Evolutionary conservation across 768 basidiomycete species (phyloP).

Genomic region (Pulveroboletus sp.): DNA sequence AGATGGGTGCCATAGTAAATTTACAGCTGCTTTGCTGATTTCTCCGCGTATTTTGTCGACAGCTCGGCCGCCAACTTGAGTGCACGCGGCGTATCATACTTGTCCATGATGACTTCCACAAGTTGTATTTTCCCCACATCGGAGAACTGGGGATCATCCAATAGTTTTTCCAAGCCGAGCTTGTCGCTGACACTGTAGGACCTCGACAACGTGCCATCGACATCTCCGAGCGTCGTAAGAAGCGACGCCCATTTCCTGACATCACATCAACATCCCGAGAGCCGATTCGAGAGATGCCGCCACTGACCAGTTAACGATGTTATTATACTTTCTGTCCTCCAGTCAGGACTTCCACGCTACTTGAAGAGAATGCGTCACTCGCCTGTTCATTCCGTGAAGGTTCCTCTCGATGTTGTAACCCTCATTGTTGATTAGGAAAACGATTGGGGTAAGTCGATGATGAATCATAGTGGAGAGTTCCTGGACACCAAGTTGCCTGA

Average conservation of each 20-base stretch:
- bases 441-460: slow-evolving; percentile 67
- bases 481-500: slow-evolving; percentile 73
- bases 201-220: slow-evolving; percentile 41
- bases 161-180: slow-evolving; percentile 58
- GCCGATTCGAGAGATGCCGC: neutral
- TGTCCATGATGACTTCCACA: slow-evolving; percentile 76
- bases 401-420: slow-evolving; percentile 87
- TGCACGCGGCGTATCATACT: slow-evolving; percentile 64
- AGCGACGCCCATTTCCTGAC: slow-evolving; percentile 60
- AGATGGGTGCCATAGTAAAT: neutral
- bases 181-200: slow-evolving; percentile 69
- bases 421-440: slow-evolving; percentile 77
- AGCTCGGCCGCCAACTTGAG: slow-evolving; percentile 49
- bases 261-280: neutral
- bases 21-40: slow-evolving; percentile 20
- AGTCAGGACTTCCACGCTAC: neutral
- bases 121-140: slow-evolving; percentile 65
- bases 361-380: neutral
- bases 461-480: slow-evolving; percentile 83
- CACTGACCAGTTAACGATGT: slow-evolving; percentile 67
- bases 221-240: slow-evolving; percentile 54
- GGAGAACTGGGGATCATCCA: slow-evolving; percentile 59
- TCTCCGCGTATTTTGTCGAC: slow-evolving; percentile 10
- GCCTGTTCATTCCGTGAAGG: slow-evolving; percentile 62
- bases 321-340: slow-evolving; percentile 67